These are phyloP conservation scores for Parietaria judaica DNA, from an alignment of 306 rosid genomes.

Conservation along the genomic window DNA sequence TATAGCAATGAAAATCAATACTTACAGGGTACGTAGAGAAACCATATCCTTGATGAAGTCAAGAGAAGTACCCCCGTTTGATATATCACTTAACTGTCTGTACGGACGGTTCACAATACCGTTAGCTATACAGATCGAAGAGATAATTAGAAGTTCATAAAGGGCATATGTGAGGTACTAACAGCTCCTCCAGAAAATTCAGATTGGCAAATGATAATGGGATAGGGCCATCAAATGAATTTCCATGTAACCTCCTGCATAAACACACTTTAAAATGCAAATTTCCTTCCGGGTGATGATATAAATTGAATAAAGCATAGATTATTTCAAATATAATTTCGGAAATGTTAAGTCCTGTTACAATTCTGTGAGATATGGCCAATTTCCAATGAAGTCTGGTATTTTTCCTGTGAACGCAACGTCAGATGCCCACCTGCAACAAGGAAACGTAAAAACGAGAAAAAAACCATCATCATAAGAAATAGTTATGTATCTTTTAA, in stretches of 20 bases:
- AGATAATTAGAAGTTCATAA: neutral
- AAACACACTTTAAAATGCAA: neutral
- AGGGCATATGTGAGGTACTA: conserved; percentile 22
- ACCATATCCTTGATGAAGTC: conserved; percentile 53
- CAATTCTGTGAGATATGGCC: conserved; percentile 50
- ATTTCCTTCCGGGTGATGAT: too few species aligned
- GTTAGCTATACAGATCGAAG: conserved; percentile 10
- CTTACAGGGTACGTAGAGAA: conserved; percentile 56
- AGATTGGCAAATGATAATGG: conserved; percentile 58
- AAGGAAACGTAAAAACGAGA: neutral
- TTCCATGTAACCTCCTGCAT: conserved; percentile 76
- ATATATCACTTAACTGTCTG: conserved; percentile 54
- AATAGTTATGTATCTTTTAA: too few species aligned
- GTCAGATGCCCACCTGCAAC: conserved; percentile 65
- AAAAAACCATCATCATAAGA: neutral
- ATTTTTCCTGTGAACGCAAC: conserved; percentile 47
- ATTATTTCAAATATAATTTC: neutral
- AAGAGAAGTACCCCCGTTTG: conserved; percentile 54
- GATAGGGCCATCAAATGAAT: conserved; percentile 58
- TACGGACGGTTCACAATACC: neutral
- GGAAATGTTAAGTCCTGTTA: conserved; percentile 28
- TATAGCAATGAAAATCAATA: too few species aligned
- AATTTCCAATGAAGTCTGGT: conserved; percentile 70
- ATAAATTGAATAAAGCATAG: too few species aligned
- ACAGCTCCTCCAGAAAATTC: conserved; percentile 58